A percentile compares a stretch with the other conserved stretches of the same genome.
Conservation (phyloP, 2,329 filamentous ascomycete species). For the Exophiala sp. region DNA sequence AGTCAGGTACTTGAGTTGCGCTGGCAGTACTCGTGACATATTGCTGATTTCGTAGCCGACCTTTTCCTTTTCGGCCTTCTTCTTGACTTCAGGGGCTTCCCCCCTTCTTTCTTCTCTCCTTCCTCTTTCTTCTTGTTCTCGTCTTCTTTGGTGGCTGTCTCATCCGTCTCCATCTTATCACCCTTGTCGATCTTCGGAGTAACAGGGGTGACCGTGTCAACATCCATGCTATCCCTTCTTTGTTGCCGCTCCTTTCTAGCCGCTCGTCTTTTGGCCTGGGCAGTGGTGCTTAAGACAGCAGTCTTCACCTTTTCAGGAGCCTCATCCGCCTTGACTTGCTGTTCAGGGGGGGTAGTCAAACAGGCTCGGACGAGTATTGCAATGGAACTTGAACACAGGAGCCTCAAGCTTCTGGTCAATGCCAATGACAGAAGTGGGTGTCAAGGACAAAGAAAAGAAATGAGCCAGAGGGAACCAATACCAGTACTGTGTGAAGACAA, state of each 20-base stretch:
- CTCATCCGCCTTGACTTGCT: conserved; percentile 90
- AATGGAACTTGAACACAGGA: conserved; percentile 91
- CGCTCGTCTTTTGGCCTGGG: conserved; percentile 89
- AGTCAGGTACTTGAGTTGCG: conserved; percentile 90
- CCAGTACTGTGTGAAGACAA: conserved; percentile 98
- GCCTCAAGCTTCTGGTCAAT: conserved; percentile 91
- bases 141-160: conserved; percentile 55
- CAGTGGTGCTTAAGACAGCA: conserved; percentile 90
- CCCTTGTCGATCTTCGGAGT: conserved; percentile 58
- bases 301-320: conserved; percentile 91
- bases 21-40: conserved; percentile 88
- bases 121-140: conserved; percentile 48
- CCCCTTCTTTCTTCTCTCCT: conserved; percentile 57
- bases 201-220: conserved; percentile 66
- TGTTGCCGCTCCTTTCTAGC: conserved; percentile 90
- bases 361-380: conserved; percentile 85
- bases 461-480: conserved; percentile 99
- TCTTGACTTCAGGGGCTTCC: conserved; percentile 61
- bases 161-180: conserved; percentile 72
- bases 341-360: conserved; percentile 98
- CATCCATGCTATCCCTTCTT: conserved; percentile 88
- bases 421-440: conserved; percentile 92
- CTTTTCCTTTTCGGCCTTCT: conserved; percentile 93
- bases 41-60: conserved; percentile 93
- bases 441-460: conserved; percentile 92